These are phyloP conservation scores for Gelatoporia subvermispora DNA, from an alignment of 768 basidiomycete genomes.

Conservation along the genomic window DNA sequence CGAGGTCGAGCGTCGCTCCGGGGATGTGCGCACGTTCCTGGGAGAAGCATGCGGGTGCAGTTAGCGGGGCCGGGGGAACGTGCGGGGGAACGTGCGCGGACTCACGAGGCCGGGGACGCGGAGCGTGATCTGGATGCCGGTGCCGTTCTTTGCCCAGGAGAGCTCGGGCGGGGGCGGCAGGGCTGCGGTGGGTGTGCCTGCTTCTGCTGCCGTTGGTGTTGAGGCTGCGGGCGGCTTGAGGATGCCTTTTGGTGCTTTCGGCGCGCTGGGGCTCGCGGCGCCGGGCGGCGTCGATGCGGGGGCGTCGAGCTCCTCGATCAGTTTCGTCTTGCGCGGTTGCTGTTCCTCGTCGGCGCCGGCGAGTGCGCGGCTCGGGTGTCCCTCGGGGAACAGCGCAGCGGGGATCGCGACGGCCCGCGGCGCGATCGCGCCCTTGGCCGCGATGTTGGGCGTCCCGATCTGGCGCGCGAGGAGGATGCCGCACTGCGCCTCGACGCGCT, in stretches of 20 bases:
- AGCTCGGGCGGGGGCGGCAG: constrained; percentile 14
- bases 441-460: constrained; percentile 71
- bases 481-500: constrained; percentile 61
- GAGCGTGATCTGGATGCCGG: constrained; percentile 39
- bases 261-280: constrained; percentile 11
- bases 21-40: constrained; percentile 46
- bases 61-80: background rate
- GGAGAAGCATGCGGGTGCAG: background rate
- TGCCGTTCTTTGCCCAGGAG: constrained; percentile 52
- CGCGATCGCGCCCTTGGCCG: constrained; percentile 64
- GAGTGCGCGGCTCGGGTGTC: constrained; percentile 15
- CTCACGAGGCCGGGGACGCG: constrained; percentile 57
- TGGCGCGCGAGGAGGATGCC: constrained; percentile 58
- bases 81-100: constrained; percentile 12
- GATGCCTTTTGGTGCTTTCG: constrained; percentile 36
- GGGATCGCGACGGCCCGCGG: constrained; percentile 58
- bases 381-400: constrained; percentile 30
- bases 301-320: constrained; percentile 42
- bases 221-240: constrained; percentile 27
- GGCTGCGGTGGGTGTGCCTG: background rate
- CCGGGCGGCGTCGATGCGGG: constrained; percentile 2
- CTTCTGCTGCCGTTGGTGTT: background rate
- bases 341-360: background rate
- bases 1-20: constrained; percentile 57
- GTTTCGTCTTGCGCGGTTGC: constrained; percentile 21